Conservation (phyloP, 192 early-diverging fungal genomes). For the Coemansia javaensis region DNA sequence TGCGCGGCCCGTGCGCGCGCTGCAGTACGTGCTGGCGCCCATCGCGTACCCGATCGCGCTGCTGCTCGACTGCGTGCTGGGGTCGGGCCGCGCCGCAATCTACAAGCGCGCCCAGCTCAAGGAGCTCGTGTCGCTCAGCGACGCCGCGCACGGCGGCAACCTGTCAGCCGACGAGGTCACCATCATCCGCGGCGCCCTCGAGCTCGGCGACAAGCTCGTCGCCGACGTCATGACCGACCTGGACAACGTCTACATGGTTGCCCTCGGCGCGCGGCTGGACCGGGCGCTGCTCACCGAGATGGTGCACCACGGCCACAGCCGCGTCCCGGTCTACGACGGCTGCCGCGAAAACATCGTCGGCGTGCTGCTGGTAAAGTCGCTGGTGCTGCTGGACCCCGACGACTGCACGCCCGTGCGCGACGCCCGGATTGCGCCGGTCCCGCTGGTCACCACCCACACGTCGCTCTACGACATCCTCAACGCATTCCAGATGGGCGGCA, state of each 20-base stretch:
- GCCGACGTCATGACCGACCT: constrained; percentile 69
- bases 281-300: constrained; percentile 56
- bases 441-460: constrained; percentile 39
- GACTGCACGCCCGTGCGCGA: constrained; percentile 61
- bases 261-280: constrained; percentile 58
- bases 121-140: constrained; percentile 72
- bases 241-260: constrained; percentile 63
- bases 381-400: constrained; percentile 71
- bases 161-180: constrained; percentile 74
- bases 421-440: constrained; percentile 49
- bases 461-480: constrained; percentile 70
- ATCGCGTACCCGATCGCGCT: constrained; percentile 81
- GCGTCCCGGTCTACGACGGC: constrained; percentile 70
- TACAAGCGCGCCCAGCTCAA: constrained; percentile 76
- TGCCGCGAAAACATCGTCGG: constrained; percentile 63
- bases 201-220: constrained; percentile 67
- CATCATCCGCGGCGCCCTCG: constrained; percentile 73
- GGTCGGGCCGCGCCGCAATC: constrained; percentile 81
- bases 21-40: constrained; percentile 64
- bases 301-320: constrained; percentile 63
- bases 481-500: constrained; percentile 77
- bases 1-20: constrained; percentile 62
- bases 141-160: constrained; percentile 62
- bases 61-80: constrained; percentile 76
- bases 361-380: constrained; percentile 69